phyloP scores from a whole-genome alignment of 768 basidiomycete species.

The Mycena capillaripes region DNA sequence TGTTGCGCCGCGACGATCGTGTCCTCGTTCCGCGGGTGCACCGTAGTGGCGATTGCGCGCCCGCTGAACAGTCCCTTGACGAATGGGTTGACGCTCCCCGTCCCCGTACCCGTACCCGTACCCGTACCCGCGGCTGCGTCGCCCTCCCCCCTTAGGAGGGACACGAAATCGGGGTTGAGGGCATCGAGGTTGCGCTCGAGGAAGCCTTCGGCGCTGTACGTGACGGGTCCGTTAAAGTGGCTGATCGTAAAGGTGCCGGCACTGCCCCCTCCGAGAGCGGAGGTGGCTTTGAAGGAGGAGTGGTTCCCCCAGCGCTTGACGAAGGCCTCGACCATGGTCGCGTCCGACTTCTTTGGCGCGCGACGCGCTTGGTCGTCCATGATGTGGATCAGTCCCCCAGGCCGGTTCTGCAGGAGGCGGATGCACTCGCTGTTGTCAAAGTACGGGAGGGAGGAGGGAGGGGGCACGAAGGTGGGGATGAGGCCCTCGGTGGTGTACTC shows the following conservation, averaged over 20 bases:
- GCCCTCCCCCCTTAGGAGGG: constrained; percentile 80
- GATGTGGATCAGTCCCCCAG: constrained; percentile 95
- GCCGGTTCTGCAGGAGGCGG: constrained; percentile 85
- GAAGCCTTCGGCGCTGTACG: constrained; percentile 93
- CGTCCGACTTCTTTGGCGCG: constrained; percentile 90
- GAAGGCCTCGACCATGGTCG: constrained; percentile 95
- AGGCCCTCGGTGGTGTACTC: constrained; percentile 87
- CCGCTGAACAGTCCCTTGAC: constrained; percentile 90
- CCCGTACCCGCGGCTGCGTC: constrained; percentile 60
- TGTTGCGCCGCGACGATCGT: constrained; percentile 97
- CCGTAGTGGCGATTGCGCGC: constrained; percentile 92
- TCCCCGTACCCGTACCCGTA: background rate
- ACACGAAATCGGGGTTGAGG: constrained; percentile 94
- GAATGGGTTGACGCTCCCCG: constrained; percentile 87
- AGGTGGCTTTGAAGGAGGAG: constrained; percentile 88
- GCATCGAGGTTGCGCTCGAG: constrained; percentile 90
- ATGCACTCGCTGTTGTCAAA: constrained; percentile 95
- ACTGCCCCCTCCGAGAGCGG: constrained; percentile 76
- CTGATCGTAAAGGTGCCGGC: constrained; percentile 91
- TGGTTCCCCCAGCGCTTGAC: constrained; percentile 96
- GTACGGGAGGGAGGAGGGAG: constrained; percentile 71
- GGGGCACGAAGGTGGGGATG: constrained; percentile 73
- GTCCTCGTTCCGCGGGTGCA: constrained; percentile 93
- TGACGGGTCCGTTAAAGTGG: constrained; percentile 93
- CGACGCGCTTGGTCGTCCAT: constrained; percentile 96